Evolutionary conservation across 2,329 filamentous ascomycete species (phyloP), one percentile per base, ranked within the genome.

Genomic region (Epichloe brachyelytri): DNA sequence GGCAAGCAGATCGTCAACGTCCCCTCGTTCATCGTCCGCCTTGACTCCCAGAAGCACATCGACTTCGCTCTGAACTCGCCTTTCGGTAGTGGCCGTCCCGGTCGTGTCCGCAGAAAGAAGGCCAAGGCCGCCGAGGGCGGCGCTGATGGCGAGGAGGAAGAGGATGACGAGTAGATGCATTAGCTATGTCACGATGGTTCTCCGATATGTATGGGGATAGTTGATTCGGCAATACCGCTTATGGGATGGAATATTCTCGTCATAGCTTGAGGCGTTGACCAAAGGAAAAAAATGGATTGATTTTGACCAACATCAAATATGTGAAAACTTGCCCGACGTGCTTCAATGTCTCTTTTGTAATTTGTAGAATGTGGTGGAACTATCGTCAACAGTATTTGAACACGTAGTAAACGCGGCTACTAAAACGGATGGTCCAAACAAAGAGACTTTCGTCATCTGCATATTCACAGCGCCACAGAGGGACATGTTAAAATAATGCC

Each of bases 1-100:
- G 93, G 93, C 77, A 98, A 98, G 88, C 93, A 98, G 82, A 97
- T 98, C 72, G 93, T 98, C 82, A 98, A 98, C 77, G 93, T 98
- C 56, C 93, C 93, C 61, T 97, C 91, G 51, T 98, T 95, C 86
- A 86, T 98, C 72, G 93, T 98, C 75, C 93, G 93, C 78, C 88
- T 98, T 69, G 93, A 98, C 82, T 96, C 90, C 67, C 93, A 98
- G 85, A 98, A 98, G 88, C 93, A 98, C 86, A 97, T 98, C 68
- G 93, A 98, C 82, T 97, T 98, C 74, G 82, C 93, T 58, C 83
- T 98, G 61, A 94, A 85, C 76, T 97, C 91, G 71, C 91, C 93
- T 71, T 96, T 95, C 68, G 93, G 93, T 76, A 90, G 90, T 72
- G 93, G 93, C 71, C 90, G 93, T 66, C 88, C 89, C 67, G 93